Evolutionary conservation across 352 stramenopile species (phyloP).

Genomic region (Phytopythium mirpurense): DNA sequence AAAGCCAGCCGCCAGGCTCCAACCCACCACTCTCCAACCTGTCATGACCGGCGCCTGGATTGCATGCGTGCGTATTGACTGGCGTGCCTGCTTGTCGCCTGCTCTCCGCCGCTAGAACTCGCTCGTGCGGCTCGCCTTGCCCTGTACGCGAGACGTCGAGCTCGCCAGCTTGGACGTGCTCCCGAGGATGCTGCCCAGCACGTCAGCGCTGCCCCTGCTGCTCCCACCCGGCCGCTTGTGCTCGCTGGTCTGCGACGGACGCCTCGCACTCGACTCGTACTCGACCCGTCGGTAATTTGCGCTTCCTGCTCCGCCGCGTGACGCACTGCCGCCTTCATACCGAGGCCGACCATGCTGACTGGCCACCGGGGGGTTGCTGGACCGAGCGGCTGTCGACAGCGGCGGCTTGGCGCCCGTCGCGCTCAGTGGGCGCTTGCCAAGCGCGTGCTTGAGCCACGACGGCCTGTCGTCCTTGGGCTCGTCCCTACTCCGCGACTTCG

Average conservation of each 20-base stretch:
- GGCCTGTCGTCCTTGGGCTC: not conserved
- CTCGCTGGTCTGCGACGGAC: not conserved
- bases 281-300: conserved; percentile 1
- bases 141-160: conserved; percentile 58
- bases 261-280: not conserved
- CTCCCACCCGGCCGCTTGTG: not conserved
- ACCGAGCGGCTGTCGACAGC: not conserved
- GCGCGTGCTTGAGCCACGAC: not conserved
- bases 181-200: conserved; percentile 63
- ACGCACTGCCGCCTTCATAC: conserved; percentile 5
- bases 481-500: not conserved
- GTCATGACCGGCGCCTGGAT: too few relatives aligned
- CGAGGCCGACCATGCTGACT: conserved; percentile 7
- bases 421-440: conserved; percentile 3
- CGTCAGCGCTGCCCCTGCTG: conserved; percentile 12
- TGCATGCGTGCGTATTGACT: not conserved
- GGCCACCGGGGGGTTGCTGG: not conserved
- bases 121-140: conserved; percentile 37
- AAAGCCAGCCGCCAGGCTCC: conserved; percentile 8
- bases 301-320: not conserved
- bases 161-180: conserved; percentile 55
- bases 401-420: not conserved
- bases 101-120: conserved; percentile 21
- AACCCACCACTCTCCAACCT: too few relatives aligned
- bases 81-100: too few relatives aligned